A percentile compares a stretch with the other conserved stretches of the same genome.
Evolutionary conservation across 331 rosid genomes (phyloP).

Genomic region (Dryas integrifolia): DNA sequence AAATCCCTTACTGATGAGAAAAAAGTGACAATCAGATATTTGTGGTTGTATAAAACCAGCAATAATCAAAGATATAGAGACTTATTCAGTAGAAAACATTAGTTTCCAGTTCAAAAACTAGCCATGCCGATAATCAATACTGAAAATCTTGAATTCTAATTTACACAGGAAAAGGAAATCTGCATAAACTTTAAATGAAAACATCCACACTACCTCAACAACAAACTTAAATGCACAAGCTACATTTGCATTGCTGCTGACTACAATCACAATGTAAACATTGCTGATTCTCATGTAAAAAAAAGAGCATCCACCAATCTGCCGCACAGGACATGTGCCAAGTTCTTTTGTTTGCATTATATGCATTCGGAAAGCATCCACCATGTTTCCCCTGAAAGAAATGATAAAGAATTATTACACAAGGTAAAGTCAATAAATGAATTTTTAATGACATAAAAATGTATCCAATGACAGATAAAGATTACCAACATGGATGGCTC

Average conservation of each 20-base stretch:
- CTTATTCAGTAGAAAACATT: background rate
- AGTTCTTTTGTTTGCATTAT: slow-evolving; percentile 98
- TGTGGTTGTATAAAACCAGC: background rate
- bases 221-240: slow-evolving; percentile 98
- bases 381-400: slow-evolving; percentile 90
- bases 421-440: background rate
- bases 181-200: slow-evolving; percentile 10
- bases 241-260: slow-evolving; percentile 96
- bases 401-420: slow-evolving; percentile 3
- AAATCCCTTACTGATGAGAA: background rate
- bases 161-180: slow-evolving; percentile 8
- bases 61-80: background rate
- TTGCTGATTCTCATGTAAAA: slow-evolving; percentile 97
- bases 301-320: slow-evolving; percentile 97
- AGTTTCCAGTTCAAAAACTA: background rate
- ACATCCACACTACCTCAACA: slow-evolving; percentile 67
- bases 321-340: slow-evolving; percentile 97
- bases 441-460: background rate
- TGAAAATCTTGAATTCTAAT: slow-evolving; percentile 13
- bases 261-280: slow-evolving; percentile 95
- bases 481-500: background rate
- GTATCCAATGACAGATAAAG: background rate
- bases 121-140: background rate
- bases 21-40: background rate
- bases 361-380: slow-evolving; percentile 94